These are phyloP conservation scores for Aurantiochytrium sp. DNA, from an alignment of 108 stramenopile species.

Conservation along the genomic window DNA sequence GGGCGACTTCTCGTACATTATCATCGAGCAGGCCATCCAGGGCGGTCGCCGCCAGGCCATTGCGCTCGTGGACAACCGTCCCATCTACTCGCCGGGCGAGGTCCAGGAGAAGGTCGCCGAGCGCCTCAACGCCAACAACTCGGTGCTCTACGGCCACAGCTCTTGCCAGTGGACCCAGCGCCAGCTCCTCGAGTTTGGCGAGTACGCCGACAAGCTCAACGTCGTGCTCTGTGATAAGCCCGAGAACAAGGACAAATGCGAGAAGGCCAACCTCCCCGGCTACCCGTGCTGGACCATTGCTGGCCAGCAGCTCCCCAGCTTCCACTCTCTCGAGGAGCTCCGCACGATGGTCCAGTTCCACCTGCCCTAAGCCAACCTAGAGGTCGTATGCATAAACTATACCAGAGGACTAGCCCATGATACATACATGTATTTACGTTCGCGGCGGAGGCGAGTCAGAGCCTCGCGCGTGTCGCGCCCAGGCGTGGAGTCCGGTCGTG, in stretches of 20 bases:
- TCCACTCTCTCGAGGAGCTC: conserved; percentile 18
- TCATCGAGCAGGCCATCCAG: conserved; percentile 5
- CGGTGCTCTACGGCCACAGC: conserved; percentile 17
- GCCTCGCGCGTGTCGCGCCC: too few species aligned
- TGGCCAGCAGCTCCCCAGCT: conserved; percentile 27
- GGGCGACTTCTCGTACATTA: conserved; percentile 35
- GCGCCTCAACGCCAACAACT: background rate
- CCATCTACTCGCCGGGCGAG: background rate
- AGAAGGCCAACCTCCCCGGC: background rate
- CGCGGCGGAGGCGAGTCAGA: too few species aligned
- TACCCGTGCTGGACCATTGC: conserved; percentile 19
- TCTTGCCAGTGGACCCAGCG: conserved; percentile 27
- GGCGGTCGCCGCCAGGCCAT: background rate
- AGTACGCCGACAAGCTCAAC: conserved; percentile 22
- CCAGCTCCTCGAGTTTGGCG: conserved; percentile 22
- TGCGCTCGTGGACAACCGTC: conserved; percentile 29
- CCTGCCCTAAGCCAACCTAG: background rate
- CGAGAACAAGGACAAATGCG: conserved; percentile 22
- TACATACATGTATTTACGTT: background rate
- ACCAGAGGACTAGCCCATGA: too few species aligned
- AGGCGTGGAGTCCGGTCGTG: too few species aligned
- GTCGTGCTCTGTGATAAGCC: conserved; percentile 17
- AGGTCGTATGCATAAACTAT: too few species aligned
- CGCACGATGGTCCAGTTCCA: conserved; percentile 8
- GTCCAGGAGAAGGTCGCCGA: conserved; percentile 25